Percentiles rank a stretch among this genome's conserved stretches.
These are phyloP conservation scores for Escovopsis sp. DNA, from an alignment of 2,329 filamentous ascomycete genomes.

Conservation along the genomic window DNA sequence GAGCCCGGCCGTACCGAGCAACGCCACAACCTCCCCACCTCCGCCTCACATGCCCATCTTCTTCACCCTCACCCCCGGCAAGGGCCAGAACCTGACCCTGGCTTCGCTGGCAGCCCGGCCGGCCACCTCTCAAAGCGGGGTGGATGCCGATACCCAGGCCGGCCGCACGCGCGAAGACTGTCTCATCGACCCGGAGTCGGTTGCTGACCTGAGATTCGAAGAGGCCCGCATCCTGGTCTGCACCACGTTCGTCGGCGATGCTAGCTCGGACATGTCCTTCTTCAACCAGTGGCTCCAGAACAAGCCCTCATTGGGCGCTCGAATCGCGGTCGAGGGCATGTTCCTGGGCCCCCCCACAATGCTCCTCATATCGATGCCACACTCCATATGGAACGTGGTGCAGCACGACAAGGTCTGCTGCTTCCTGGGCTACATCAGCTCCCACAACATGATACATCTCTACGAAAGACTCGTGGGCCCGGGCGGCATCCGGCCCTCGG, in stretches of 20 bases:
- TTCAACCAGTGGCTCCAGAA: constrained; percentile 53
- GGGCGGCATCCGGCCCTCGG: constrained; percentile 28
- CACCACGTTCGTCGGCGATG: constrained; percentile 51
- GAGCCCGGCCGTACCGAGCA: constrained; percentile 28
- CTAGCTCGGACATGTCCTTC: constrained; percentile 49
- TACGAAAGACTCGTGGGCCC: constrained; percentile 43
- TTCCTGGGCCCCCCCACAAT: constrained; percentile 53
- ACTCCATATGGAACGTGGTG: constrained; percentile 47
- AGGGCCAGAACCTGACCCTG: constrained; percentile 35
- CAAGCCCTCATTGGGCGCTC: constrained; percentile 38
- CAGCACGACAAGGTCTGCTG: constrained; percentile 53
- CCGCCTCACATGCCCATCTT: constrained; percentile 31
- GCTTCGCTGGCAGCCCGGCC: constrained; percentile 27
- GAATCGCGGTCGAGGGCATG: constrained; percentile 52
- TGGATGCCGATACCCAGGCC: constrained; percentile 10
- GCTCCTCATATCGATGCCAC: constrained; percentile 51
- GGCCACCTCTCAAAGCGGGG: constrained; percentile 16
- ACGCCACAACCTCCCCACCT: constrained; percentile 14
- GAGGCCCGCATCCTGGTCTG: constrained; percentile 50
- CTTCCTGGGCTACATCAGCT: constrained; percentile 50
- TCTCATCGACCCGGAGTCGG: constrained; percentile 31
- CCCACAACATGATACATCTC: constrained; percentile 51
- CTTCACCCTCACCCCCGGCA: constrained; percentile 40
- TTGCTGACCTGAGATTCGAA: constrained; percentile 44
- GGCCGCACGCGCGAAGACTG: constrained; percentile 20